Evolutionary conservation across 2,329 filamentous ascomycete species (phyloP).

Genomic region (Thielaviopsis ethacetica): DNA sequence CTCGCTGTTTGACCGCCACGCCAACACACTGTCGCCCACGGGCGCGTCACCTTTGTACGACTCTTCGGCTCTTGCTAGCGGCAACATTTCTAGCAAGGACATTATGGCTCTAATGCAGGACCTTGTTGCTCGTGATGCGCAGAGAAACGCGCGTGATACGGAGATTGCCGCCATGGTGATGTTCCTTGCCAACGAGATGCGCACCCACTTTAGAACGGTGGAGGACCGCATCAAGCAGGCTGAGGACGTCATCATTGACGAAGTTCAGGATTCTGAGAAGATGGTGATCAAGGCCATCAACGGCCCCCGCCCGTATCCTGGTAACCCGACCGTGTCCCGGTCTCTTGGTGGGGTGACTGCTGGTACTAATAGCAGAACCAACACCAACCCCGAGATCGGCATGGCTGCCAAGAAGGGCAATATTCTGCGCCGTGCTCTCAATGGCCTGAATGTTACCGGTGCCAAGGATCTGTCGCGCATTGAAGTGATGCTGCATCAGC

Average conservation of each 20-base stretch:
- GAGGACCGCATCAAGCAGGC: conserved; percentile 83
- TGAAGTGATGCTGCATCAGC: conserved; percentile 79
- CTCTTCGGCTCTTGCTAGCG: conserved; percentile 68
- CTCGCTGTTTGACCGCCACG: conserved; percentile 53
- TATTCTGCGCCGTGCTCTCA: conserved; percentile 85
- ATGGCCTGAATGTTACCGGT: conserved; percentile 75
- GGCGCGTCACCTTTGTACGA: conserved; percentile 85
- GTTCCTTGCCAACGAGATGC: conserved; percentile 89
- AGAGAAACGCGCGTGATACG: conserved; percentile 88
- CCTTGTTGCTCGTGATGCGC: conserved; percentile 89
- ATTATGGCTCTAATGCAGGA: conserved; percentile 98
- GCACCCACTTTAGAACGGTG: conserved; percentile 88
- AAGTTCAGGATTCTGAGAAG: conserved; percentile 75
- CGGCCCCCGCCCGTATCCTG: conserved; percentile 71
- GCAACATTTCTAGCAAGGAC: conserved; percentile 88
- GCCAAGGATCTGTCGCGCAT: conserved; percentile 78
- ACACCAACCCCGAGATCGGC: conserved; percentile 33
- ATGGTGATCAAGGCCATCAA: conserved; percentile 68
- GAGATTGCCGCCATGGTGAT: conserved; percentile 93
- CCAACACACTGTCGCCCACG: conserved; percentile 83
- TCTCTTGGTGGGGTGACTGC: conserved; percentile 30
- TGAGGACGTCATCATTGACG: conserved; percentile 74
- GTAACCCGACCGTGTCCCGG: conserved; percentile 35
- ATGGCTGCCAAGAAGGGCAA: conserved; percentile 67
- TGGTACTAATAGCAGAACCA: conserved; percentile 10